Percentiles rank a stretch among this genome's conserved stretches.
Conservation (phyloP, 164 flowering plant species). For the Annona squamosa region DNA sequence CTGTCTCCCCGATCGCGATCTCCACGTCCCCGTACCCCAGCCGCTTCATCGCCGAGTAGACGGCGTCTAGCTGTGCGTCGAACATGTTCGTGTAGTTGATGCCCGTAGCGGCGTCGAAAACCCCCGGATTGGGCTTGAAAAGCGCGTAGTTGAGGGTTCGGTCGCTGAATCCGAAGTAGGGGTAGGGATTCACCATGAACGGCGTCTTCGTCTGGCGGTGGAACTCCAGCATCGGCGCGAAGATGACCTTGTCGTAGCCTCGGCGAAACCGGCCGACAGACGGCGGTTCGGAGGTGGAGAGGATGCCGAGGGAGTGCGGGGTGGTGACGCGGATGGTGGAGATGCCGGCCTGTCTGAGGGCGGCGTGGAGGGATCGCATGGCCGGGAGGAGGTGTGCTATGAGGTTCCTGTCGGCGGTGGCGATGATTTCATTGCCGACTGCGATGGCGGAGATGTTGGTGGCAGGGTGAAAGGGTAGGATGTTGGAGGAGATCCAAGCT, state of each 20-base stretch:
- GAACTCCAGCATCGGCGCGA: constrained; percentile 63
- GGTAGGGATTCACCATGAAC: constrained; percentile 83
- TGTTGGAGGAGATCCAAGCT: constrained; percentile 44
- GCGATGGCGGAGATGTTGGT: constrained; percentile 47
- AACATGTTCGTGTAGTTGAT: constrained; percentile 65
- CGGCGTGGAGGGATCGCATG: constrained; percentile 53
- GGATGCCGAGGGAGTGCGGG: constrained; percentile 70
- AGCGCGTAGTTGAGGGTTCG: constrained; percentile 39
- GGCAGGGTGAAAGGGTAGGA: constrained; percentile 56
- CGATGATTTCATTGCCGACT: constrained; percentile 77
- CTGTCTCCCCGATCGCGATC: constrained; percentile 80
- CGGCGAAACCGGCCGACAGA: constrained; percentile 57
- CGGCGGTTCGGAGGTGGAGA: constrained; percentile 48
- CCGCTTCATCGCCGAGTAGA: constrained; percentile 46
- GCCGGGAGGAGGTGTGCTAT: constrained; percentile 60
- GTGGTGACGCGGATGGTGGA: constrained; percentile 49
- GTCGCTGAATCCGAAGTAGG: constrained; percentile 55
- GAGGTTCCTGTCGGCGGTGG: constrained; percentile 27
- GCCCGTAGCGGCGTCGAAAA: constrained; percentile 36
- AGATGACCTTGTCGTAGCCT: constrained; percentile 41
- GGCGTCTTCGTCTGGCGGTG: constrained; percentile 53
- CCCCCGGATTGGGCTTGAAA: constrained; percentile 52
- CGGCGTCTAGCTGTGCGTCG: constrained; percentile 68
- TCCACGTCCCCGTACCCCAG: constrained; percentile 74
- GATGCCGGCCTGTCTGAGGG: constrained; percentile 46